Evolutionary conservation across 345 rosid genomes (phyloP), one percentile per base, ranked within the genome.

Genomic region (Eucalyptus marginata): DNA sequence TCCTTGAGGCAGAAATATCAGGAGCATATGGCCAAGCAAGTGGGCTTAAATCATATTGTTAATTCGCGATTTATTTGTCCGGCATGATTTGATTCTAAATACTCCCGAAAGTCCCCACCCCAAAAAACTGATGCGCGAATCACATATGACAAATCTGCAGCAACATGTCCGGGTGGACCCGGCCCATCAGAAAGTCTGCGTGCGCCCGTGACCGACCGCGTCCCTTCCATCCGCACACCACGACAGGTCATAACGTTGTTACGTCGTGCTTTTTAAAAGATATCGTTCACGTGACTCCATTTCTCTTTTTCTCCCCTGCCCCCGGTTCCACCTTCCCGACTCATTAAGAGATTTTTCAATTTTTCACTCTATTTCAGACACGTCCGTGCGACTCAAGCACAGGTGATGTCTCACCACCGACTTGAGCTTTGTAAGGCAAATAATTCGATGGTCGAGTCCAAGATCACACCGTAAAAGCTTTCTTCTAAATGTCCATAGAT

Each of bases 161-260:
- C 10, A 76, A 20, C 83, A 2, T 8, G 83, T 76, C 15, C 24
- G 47, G 24, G 49, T 50, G 90, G 93, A 64, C 87, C 89, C 31
- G 33, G 25, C 88, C 86, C 87, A 49, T 27, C 79, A 64, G 83
- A 31, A 33, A 80, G 89, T 33, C 43, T 50, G 10, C 5, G 47
- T 25, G 46, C 49, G 90, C 91, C 94, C 95, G 96, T 94, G 96
- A 94, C 88, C 92, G 92, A 91, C 92, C 88, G 89, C 87, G 40
- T 87, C 91, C 83, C 47, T 36, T 36, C 46, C 43, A 36, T 33
- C 88, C 36, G 88, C 90, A 86, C 88, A 13, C 58, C 54, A 24
- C 54, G 86, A 86, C 88, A 88, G 12, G 49, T 15, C 20, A 80
- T 56, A 0, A 3, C 51, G 54, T 36, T 7, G 24, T 84, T n/a